Evolutionary conservation across 2,329 filamentous ascomycete species (phyloP), one percentile per base, ranked within the genome.

Genomic region (Fusarium veterinarium): DNA sequence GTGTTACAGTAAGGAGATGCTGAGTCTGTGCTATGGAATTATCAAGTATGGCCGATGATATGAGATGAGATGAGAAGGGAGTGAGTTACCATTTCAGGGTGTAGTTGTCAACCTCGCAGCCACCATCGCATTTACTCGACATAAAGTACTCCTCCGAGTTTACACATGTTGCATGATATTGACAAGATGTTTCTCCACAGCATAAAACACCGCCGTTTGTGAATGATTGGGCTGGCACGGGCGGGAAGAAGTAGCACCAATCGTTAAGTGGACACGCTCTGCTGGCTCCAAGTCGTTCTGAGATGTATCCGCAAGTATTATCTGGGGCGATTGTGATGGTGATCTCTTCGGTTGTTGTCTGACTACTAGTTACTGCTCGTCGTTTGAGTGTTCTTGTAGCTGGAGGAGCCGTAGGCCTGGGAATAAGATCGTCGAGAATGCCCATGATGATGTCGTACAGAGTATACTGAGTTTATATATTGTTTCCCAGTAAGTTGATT

Each of bases 121-220:
- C 68, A 12, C 37, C 55, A 12, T 46, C 42, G 14, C 67, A 71
- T 57, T 71, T 71, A 16, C 41, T 71, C 4, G 56, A 71, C 11
- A 42, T 19, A 20, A 58, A 71, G n/a, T 71, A 71, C 13, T 71
- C 68, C 25, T 35, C 20, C 10, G 51, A 71, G 37, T 71, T 71
- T 25, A 71, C 28, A 20, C 68, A 71, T 40, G 62, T 55, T 11
- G 67, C 38, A 12, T 45, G 33, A 8, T 38, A 71, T n/a, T 62
- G 28, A 16, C 51, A 71, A 17, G 41, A 31, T 19, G 35, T 51
- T 13, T 49, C 30, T 19, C 48, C 45, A 33, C 62, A 70, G 33
- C 68, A 71, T 31, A 61, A n/a, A 19, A 71, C 28, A 31, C 45
- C 56, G 6, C 68, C 67, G 6, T 52, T 23, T 11, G 45, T 30